Conservation (phyloP, 192 early-diverging fungal genomes). For the Podila verticillata region DNA sequence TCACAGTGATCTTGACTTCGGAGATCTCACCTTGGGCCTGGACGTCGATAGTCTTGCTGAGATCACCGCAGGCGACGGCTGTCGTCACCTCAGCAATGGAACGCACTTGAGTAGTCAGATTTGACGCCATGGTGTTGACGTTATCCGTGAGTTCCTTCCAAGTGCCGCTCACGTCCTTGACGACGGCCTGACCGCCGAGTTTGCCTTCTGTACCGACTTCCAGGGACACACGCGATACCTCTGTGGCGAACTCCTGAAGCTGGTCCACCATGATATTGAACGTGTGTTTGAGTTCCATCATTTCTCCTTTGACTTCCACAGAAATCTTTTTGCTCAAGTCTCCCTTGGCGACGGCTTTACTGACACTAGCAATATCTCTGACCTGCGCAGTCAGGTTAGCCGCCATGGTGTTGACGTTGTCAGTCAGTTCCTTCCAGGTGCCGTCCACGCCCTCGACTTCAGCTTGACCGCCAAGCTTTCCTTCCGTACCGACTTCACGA, state of each 20-base stretch:
- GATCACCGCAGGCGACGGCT: slow-evolving; percentile 67
- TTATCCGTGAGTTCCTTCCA: slow-evolving; percentile 71
- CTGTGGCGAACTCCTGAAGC: slow-evolving; percentile 2
- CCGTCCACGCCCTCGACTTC: slow-evolving; percentile 67
- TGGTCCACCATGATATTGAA: slow-evolving; percentile 58
- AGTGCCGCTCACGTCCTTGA: slow-evolving; percentile 61
- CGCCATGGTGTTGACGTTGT: slow-evolving; percentile 77
- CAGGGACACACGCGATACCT: slow-evolving; percentile 60
- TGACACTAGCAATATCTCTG: slow-evolving; percentile 73
- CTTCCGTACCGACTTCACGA: slow-evolving; percentile 73
- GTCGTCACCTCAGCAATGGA: slow-evolving; percentile 66
- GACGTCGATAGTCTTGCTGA: slow-evolving; percentile 58
- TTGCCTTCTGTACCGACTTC: slow-evolving; percentile 66
- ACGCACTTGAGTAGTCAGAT: slow-evolving; percentile 66
- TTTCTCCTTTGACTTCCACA: slow-evolving; percentile 64
- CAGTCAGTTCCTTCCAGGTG: slow-evolving; percentile 70
- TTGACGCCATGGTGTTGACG: slow-evolving; percentile 72
- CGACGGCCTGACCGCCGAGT: slow-evolving; percentile 45
- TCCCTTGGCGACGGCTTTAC: slow-evolving; percentile 69
- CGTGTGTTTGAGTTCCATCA: slow-evolving; percentile 60
- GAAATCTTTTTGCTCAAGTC: slow-evolving; percentile 62
- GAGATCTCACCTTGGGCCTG: slow-evolving; percentile 65
- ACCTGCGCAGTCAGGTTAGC: slow-evolving; percentile 74
- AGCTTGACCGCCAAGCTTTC: slow-evolving; percentile 70
- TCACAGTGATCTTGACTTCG: slow-evolving; percentile 65